These are phyloP conservation scores for Trypanosoma cruzi DNA, from an alignment of 208 protist genomes.

Conservation along the genomic window DNA sequence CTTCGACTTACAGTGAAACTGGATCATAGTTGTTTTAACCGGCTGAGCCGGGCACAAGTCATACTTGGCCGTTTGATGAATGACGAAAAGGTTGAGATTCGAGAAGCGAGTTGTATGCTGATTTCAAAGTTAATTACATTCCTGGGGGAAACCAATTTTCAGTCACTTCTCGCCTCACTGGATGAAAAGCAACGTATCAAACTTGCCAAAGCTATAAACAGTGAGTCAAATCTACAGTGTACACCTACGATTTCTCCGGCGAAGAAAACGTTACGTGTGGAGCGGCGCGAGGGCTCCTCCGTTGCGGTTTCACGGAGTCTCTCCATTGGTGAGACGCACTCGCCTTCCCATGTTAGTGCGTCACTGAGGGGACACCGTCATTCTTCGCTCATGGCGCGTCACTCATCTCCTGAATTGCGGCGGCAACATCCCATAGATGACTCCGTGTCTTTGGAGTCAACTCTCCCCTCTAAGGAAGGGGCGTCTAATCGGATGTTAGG, in stretches of 20 bases:
- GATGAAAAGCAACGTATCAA: constrained; percentile 80
- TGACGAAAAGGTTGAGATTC: constrained; percentile 82
- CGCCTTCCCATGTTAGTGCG: not conserved
- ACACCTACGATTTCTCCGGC: constrained; percentile 24
- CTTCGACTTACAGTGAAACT: constrained; percentile 58
- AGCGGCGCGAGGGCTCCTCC: constrained; percentile 1
- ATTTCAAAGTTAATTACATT: constrained; percentile 50
- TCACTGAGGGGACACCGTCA: not conserved
- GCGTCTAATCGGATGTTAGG: constrained; percentile 63
- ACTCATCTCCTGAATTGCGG: constrained; percentile 5
- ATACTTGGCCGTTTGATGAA: constrained; percentile 77
- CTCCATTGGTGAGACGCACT: not conserved
- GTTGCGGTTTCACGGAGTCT: not conserved
- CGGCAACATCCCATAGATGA: constrained; percentile 34
- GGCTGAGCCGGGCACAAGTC: constrained; percentile 35
- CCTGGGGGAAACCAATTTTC: constrained; percentile 60
- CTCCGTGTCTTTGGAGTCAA: constrained; percentile 68
- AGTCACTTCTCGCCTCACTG: constrained; percentile 46
- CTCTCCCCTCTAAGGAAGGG: constrained; percentile 68
- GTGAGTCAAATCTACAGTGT: constrained; percentile 7
- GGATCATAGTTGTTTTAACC: constrained; percentile 45
- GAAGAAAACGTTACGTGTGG: constrained; percentile 26
- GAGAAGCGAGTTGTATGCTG: constrained; percentile 66
- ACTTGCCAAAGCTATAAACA: constrained; percentile 29
- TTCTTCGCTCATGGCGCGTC: not conserved